Base-by-base conservation (phyloP, 768 basidiomycete genomes). In the Serendipita sp. region DNA sequence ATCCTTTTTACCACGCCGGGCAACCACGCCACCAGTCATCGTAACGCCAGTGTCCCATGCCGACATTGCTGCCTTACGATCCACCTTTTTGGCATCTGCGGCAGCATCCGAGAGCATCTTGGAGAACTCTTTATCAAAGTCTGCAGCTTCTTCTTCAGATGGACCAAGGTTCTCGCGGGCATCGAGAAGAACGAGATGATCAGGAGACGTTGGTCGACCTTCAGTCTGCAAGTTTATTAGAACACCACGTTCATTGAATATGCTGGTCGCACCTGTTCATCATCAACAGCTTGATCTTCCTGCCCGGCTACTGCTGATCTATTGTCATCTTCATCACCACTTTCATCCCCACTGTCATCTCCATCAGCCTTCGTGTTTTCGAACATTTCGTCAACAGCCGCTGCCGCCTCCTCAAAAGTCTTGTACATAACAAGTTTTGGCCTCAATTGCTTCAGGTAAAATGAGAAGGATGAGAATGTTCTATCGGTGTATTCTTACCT, bases 121-220 rank as follows among this genome's bases (percentile, higher is more conserved):
- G 2, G 95, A 92, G 18, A 99, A 81, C 72, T 98, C 96, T 72
- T 91, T 91, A 7, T 87, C 89, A 70, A 99, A 99, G 38, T 94
- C 95, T 1, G 85, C 88, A 54, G 95, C 89, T 18, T 88, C 91
- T 71, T 94, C 92, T 68, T 91, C 86, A 7, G 88, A 84, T 1
- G 90, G 88, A 4, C 91, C 91, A 45, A 90, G 77, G 65, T 79
- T 78, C 70, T 93, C 91, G 68, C 86, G 83, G 11, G 34, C 63
- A 44, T 64, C 51, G 38, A 86, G 80, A 47, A 92, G 79, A 10
- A 92, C 80, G 10, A 88, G 81, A 58, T 84, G 76, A n/a, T 94
- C 91, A 3, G 91, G 91, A 13, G 90, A 91, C 2, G 86, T 83
- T 0, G 88, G 81, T 23, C 89, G 83, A 64, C 87, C 85, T 46